Base-by-base conservation (phyloP, 2,329 filamentous ascomycete species). In the Aspergillus japonicus region DNA sequence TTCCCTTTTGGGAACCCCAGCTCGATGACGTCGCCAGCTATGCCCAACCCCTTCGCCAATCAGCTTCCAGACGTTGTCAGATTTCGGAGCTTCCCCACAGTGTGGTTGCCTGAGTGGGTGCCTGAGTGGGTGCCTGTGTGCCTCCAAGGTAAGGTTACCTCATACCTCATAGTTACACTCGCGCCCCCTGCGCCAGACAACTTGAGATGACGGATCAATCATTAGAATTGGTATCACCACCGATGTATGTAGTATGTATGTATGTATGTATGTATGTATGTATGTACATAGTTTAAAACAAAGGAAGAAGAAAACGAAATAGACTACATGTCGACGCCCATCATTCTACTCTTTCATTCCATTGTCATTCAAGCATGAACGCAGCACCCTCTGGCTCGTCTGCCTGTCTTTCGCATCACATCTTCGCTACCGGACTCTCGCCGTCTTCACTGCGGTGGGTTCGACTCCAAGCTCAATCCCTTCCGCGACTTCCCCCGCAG, bases 371-470 rank as follows among this genome's bases (percentile, higher is more conserved):
- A 44, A n/a, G 16, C 39, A 19, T 19, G 14, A 6, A 16, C n/a
- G 6, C 14, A 44, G 3, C 39, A 16, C 11, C 11, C 14, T 16
- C 33, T 16, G 4, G 14, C 33, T 23, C 11, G 5, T 44, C 39
- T 8, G 16, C 39, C 8, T 44, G 33, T 5, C 33, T 35, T 4
- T 44, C 42, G 56, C 19, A 54, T 52, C 24, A 35, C 11, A 35
- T 35, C 33, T 35, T 35, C 11, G 4, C 12, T 35, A 12, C 14
- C 33, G 11, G 33, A 64, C 50, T 61, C 66, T 48, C 63, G 54
- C 42, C 58, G 47, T 31, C 61, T 65, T 47, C 56, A 55, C n/a
- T 51, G 59, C 31, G 59, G 59, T 21, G 66, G 64, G 23, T 64
- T 68, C 6, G 39, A 44, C 39, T 44, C 39, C 39, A 19, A 19